These are phyloP conservation scores for Raphanus raphanistrum DNA, from an alignment of 345 rosid genomes.

Conservation along the genomic window DNA sequence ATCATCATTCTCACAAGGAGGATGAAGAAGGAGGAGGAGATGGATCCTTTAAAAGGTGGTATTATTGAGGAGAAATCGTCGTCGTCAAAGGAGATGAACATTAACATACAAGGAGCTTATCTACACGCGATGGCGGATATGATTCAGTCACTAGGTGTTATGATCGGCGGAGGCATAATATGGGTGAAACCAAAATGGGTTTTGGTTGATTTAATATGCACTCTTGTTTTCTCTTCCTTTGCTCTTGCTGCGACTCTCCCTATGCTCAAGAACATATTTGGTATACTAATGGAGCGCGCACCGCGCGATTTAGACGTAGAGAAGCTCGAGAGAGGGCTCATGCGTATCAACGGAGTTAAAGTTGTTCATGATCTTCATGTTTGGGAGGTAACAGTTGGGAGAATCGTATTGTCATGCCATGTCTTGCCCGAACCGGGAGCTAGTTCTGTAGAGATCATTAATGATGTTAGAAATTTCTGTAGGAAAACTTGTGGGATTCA, in stretches of 20 bases:
- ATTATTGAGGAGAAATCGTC: slow-evolving; percentile 33
- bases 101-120: slow-evolving; percentile 84
- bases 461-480: slow-evolving; percentile 55
- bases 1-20: slow-evolving; percentile 25
- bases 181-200: slow-evolving; percentile 69
- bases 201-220: slow-evolving; percentile 66
- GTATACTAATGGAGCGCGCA: slow-evolving; percentile 67
- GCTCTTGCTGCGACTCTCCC: slow-evolving; percentile 59
- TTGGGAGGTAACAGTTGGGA: slow-evolving; percentile 77
- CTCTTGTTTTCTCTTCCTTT: slow-evolving; percentile 61
- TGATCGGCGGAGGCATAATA: slow-evolving; percentile 72
- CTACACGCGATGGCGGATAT: slow-evolving; percentile 72
- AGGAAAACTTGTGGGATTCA: slow-evolving; percentile 51
- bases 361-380: slow-evolving; percentile 71
- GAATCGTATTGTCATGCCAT: slow-evolving; percentile 69
- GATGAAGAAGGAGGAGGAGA: slow-evolving; percentile 40
- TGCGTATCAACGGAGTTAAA: slow-evolving; percentile 52
- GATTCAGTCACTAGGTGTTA: slow-evolving; percentile 76
- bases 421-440: slow-evolving; percentile 53
- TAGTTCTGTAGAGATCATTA: slow-evolving; percentile 48
- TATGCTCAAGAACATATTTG: slow-evolving; percentile 56
- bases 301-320: slow-evolving; percentile 55
- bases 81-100: slow-evolving; percentile 44
- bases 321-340: slow-evolving; percentile 51
- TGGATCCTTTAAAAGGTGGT: slow-evolving; percentile 35